phyloP scores from a whole-genome alignment of 345 rosid genomes.

The Eucalyptus sideroxylon region DNA sequence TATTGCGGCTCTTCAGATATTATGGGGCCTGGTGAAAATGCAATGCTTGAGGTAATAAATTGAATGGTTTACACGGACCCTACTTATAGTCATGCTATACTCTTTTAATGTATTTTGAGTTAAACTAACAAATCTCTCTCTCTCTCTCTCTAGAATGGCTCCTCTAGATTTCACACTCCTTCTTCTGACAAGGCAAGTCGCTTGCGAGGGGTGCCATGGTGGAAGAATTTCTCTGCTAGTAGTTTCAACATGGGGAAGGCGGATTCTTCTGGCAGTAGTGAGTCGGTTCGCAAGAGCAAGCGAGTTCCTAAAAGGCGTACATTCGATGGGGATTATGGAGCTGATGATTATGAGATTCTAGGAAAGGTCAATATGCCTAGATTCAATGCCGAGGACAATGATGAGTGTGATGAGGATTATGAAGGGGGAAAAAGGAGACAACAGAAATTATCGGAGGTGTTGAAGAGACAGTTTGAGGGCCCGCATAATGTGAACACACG shows the following conservation, averaged over 20 bases:
- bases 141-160: conserved; percentile 2
- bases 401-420: conserved; percentile 25
- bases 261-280: conserved; percentile 24
- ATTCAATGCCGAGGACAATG: conserved; percentile 12
- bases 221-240: conserved; percentile 43
- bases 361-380: conserved; percentile 58
- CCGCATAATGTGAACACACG: not conserved
- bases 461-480: not conserved
- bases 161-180: not conserved
- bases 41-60: not conserved
- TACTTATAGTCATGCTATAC: not conserved
- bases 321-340: conserved; percentile 48
- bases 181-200: conserved; percentile 38
- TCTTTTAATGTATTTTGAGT: not conserved
- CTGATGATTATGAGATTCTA: conserved; percentile 76
- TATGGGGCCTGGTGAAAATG: not conserved
- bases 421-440: not conserved
- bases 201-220: conserved; percentile 61
- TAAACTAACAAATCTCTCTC: not conserved
- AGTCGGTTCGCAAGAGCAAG: conserved; percentile 67
- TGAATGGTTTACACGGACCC: not conserved
- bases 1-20: conserved; percentile 14
- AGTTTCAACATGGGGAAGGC: conserved; percentile 49
- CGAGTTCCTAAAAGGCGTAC: conserved; percentile 56
- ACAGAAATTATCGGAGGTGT: not conserved